Conservation (phyloP, 164 flowering plant species). For the Liquidambar formosana region DNA sequence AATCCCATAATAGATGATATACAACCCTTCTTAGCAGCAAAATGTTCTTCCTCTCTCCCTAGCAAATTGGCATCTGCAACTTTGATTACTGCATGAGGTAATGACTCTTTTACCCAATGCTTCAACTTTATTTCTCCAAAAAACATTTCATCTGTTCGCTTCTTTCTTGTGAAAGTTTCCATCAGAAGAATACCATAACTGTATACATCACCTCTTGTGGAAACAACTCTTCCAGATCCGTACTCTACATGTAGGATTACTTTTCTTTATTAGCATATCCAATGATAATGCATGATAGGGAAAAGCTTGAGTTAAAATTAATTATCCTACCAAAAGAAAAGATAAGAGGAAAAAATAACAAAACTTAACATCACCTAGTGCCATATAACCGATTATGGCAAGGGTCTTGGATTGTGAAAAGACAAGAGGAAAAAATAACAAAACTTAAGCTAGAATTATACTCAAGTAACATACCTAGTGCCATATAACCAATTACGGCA, state of each 20-base stretch:
- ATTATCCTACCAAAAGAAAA: too few species aligned
- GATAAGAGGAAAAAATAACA: too few species aligned
- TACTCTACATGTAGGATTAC: constrained; percentile 9
- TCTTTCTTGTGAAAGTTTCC: constrained; percentile 21
- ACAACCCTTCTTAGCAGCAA: not conserved
- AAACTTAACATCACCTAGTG: constrained; percentile 19
- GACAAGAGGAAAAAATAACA: too few species aligned
- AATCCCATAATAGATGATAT: constrained; percentile 8
- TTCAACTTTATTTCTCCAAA: constrained; percentile 10
- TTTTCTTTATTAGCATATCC: not conserved
- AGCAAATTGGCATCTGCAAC: constrained; percentile 10
- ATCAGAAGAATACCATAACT: constrained; percentile 23
- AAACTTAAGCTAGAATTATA: too few species aligned
- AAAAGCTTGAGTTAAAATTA: too few species aligned
- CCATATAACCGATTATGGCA: constrained; percentile 23
- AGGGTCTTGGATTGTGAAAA: constrained; percentile 16
- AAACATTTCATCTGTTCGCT: constrained; percentile 19
- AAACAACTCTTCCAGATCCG: not conserved
- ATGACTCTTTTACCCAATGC: constrained; percentile 2
- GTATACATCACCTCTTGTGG: constrained; percentile 20
- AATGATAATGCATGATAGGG: too few species aligned
- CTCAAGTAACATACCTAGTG: constrained; percentile 30
- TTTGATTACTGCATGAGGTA: not conserved
- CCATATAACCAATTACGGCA: constrained; percentile 23
- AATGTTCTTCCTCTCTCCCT: not conserved